Evolutionary conservation across 305 asterid species (phyloP), one percentile per base, ranked within the genome.

Genomic region (Euphrasia arctica): DNA sequence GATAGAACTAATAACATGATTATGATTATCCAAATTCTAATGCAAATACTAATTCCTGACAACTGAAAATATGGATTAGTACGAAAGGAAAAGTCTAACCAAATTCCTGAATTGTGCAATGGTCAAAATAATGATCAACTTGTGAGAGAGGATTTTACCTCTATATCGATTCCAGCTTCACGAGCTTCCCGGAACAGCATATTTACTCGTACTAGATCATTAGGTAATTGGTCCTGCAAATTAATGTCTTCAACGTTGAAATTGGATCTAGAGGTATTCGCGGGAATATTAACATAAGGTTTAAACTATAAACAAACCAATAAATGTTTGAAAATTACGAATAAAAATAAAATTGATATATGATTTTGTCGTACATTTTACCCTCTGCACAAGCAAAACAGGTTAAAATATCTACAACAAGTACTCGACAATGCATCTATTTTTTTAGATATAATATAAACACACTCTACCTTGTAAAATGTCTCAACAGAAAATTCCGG

Each of bases 401-500:
- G 5, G 5, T 34, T 8, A 18, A 18, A 18, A 18, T 18, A 18
- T 18, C 22, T 18, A 18, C 22, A 18, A 39, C 43, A 1, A 39
- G 43, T 39, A 39, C 43, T 39, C 10, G 10, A 39, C 43, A 7
- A 39, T 1, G 11, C 43, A 39, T 39, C 9, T 39, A 7, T 10
- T 6, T 39, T 8, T 39, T 39, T 9, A 39, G 43, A 39, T 39
- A 57, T n/a, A n/a, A n/a, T n/a, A n/a, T 28, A n/a, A 48, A 39
- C 9, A 7, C 43, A 39, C 9, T 39, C 11, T 78, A 89, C 98
- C 95, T 89, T 89, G 89, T 90, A 93, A 81, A 79, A 93, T 48
- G 89, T 78, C 95, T 90, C 99, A 41, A 76, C 90, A 41, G 88
- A 84, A 74, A 90, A 93, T 25, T 81, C 87, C 57, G 99, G 99